Conservation (phyloP, 257 asterid species). For the Catharanthus roseus region DNA sequence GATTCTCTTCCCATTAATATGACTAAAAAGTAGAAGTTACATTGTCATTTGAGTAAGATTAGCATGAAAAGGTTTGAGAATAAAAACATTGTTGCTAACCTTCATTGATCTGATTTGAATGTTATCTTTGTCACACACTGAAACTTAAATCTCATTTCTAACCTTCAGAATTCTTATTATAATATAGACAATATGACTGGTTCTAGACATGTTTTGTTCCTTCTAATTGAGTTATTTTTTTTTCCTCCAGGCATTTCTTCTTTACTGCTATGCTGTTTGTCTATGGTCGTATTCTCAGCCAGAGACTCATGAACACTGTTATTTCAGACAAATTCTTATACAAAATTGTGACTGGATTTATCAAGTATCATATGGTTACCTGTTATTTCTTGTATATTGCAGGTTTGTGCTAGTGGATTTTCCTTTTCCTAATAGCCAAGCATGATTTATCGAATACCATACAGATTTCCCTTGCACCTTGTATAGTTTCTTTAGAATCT, state of each 20-base stretch:
- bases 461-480: neutral
- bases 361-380: constrained; percentile 91
- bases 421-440: neutral
- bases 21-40: neutral
- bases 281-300: constrained; percentile 81
- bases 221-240: constrained; percentile 3
- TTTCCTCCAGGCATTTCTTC: constrained; percentile 70
- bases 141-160: neutral
- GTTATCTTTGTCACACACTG: neutral
- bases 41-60: neutral
- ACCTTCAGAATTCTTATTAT: neutral
- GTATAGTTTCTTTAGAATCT: neutral
- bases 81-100: neutral
- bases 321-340: constrained; percentile 61
- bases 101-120: neutral
- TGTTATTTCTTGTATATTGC: constrained; percentile 78
- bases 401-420: constrained; percentile 40
- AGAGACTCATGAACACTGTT: constrained; percentile 78
- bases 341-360: constrained; percentile 60
- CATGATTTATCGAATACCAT: neutral
- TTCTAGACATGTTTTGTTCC: neutral
- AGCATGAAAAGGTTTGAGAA: neutral
- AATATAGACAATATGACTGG: neutral
- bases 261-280: constrained; percentile 81
- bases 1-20: neutral